Evolutionary conservation across 2,329 filamentous ascomycete species (phyloP), one percentile per base, ranked within the genome.

Genomic region (Colletotrichum caudatum): DNA sequence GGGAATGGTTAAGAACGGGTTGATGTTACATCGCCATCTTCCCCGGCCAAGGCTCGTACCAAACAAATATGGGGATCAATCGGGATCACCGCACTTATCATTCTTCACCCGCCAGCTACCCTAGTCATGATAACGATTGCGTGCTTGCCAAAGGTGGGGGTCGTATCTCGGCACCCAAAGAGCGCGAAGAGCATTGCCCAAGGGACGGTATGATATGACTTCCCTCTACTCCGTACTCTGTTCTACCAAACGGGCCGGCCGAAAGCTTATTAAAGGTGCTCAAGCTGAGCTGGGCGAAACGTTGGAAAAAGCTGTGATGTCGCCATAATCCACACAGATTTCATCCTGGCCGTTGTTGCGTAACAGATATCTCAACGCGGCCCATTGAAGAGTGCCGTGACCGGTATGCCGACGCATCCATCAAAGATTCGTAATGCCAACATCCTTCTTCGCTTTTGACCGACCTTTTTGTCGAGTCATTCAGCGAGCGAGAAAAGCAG

Each of bases 281-380:
- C 12, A 50, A 51, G n/a, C 59, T 39, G 3, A 26, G 33, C 39
- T 16, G 33, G n/a, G n/a, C 46, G 33, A 51, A n/a, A 33, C 51
- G 8, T 62, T 51, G 33, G 39, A n/a, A 39, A 41, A 62, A 62
- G 12, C 14, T 39, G 59, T 23, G 33, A 62, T 62, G 59, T 51
- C 59, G 59, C 46, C 59, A 62, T 62, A 62, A 29, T 51, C 59
- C 59, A 51, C 33, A n/a, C 46, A 39, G 16, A 14, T 39, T 51
- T 33, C 11, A 62, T 41, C 59, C n/a, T 18, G n/a, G 59, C 33
- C 29, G 14, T 6, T 8, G 46, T 51, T 51, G 59, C 59, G 59
- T 62, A 62, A 62, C n/a, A 62, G 6, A 51, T 51, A 51, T 14
- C 18, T 3, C 59, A 39, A 51, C 9, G 9, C 23, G n/a, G 5